Conservation (phyloP, 257 asterid species). For the Voacanga thouarsii region DNA sequence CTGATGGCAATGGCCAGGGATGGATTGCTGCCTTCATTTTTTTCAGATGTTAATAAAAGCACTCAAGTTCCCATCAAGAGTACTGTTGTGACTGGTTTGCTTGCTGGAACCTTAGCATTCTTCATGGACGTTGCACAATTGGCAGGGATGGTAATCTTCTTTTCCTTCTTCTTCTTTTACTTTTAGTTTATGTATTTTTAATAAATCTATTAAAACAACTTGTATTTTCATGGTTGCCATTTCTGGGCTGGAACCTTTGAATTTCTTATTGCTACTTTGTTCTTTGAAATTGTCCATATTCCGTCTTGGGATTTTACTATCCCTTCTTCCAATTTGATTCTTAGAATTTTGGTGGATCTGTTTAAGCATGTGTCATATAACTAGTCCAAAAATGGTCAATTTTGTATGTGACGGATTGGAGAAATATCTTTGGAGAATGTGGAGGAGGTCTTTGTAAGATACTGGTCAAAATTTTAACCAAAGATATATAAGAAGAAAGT, state of each 20-base stretch:
- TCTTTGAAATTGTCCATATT: not conserved
- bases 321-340: not conserved
- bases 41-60: slow-evolving; percentile 62
- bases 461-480: not conserved
- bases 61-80: slow-evolving; percentile 88
- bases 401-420: not conserved
- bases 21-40: slow-evolving; percentile 91
- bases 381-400: not conserved
- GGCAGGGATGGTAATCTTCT: slow-evolving; percentile 85
- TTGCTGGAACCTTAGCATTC: slow-evolving; percentile 73
- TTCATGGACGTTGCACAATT: slow-evolving; percentile 95
- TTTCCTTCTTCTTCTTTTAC: too few relatives aligned
- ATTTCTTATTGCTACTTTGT: not conserved
- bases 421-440: not conserved
- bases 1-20: slow-evolving; percentile 99
- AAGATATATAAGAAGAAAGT: not conserved
- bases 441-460: not conserved
- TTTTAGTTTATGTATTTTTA: too few relatives aligned
- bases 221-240: not conserved
- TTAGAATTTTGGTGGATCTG: not conserved
- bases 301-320: not conserved
- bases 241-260: too few relatives aligned
- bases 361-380: not conserved
- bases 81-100: slow-evolving; percentile 72
- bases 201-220: slow-evolving; percentile 3